Evolutionary conservation across 228 moss, liverwort and hornwort species (phyloP), one percentile per base, ranked within the genome.

Genomic region (Sphagnum fallax): DNA sequence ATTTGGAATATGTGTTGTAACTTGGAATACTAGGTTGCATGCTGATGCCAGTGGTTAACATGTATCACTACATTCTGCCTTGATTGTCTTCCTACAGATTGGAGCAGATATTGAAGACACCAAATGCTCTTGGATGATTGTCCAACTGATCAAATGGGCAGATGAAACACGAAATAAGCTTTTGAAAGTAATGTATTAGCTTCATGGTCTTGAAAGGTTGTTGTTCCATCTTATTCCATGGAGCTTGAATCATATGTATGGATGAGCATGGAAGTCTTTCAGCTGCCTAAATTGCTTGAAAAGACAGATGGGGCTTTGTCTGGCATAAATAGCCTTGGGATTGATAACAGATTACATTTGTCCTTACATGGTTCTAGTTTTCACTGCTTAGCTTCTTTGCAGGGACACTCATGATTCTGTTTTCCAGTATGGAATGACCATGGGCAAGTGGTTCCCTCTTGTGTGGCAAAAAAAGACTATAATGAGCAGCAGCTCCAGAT

Each of bases 21-120:
- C 32, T 32, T 32, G 32, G 32, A 32, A 32, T 32, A 32, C 32
- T 32, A 32, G 32, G 32, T 55, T 55, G 4, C 55, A 55, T 8
- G 9, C 12, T 8, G 55, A 55, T 55, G 55, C 9, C 55, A 55
- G 12, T 8, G 8, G 55, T 4, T 8, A 12, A 32, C 32, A 32
- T 32, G 2, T 32, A 32, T 32, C 2, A 32, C 32, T 32, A 32
- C 2, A 3, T 32, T 32, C 32, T 32, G 32, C 32, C 32, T 32
- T 32, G 18, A 5, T 16, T 2, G 32, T 32, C 32, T 32, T 32
- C 32, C 64, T 63, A 15, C 78, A 98, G 97, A 90, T 98, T 77
- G 97, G 97, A 80, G 93, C 97, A 9, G 93, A 98, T 66, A 98
- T 98, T 11, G 97, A 98, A 80, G 93, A 98, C 69, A 91, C 91